These are phyloP conservation scores for Austroboletus niveus DNA, from an alignment of 1,284 basidiomycete species.

Conservation along the genomic window DNA sequence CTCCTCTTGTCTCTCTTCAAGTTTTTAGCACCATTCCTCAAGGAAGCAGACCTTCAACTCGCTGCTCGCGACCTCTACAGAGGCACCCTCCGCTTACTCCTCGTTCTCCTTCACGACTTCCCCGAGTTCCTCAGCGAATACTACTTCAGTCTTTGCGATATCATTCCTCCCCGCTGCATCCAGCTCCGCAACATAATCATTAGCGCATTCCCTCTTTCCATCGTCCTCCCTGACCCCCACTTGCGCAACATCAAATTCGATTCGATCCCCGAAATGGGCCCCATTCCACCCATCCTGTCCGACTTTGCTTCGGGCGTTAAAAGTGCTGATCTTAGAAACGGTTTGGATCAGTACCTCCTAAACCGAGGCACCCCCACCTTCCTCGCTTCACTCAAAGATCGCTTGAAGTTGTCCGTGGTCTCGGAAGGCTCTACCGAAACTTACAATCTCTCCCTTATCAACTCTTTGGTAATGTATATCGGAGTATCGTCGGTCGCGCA, in stretches of 20 bases:
- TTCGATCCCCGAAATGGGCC: conserved; percentile 82
- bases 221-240: conserved; percentile 87
- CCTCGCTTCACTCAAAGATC: conserved; percentile 80
- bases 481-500: conserved; percentile 88
- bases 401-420: conserved; percentile 56
- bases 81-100: conserved; percentile 87
- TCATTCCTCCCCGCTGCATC: conserved; percentile 89
- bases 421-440: conserved; percentile 55
- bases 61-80: conserved; percentile 90
- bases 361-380: conserved; percentile 66
- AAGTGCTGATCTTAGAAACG: conserved; percentile 71
- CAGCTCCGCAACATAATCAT: conserved; percentile 97
- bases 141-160: conserved; percentile 94
- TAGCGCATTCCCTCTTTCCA: conserved; percentile 90
- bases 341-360: conserved; percentile 83
- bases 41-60: conserved; percentile 74
- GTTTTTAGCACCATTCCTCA: conserved; percentile 91
- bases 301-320: conserved; percentile 85
- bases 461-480: conserved; percentile 93
- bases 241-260: conserved; percentile 71
- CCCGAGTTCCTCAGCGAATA: conserved; percentile 98
- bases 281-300: conserved; percentile 86
- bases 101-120: conserved; percentile 97
- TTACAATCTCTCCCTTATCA: conserved; percentile 90
- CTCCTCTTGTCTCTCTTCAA: conserved; percentile 90